Evolutionary conservation across 257 asterid genomes (phyloP), one percentile per base, ranked within the genome.

Genomic region (Misopates orontium): DNA sequence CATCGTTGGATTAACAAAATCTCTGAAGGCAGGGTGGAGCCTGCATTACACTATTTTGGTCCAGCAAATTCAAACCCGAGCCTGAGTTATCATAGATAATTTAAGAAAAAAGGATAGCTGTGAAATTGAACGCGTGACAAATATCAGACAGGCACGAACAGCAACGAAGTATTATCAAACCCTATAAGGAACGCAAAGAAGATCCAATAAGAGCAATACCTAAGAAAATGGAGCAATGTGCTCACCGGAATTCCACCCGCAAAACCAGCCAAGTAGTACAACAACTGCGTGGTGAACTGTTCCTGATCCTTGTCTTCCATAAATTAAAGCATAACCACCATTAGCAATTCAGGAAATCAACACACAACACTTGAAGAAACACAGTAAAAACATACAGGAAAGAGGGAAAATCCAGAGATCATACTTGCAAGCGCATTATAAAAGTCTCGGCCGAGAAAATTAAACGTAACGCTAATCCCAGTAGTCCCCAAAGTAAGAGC

Each of bases 221-320:
- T 84, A 87, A 80, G 67, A 77, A 73, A 84, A 76, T 66, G 84
- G 84, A 82, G 93, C 86, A 71, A 78, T 80, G 82, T 64, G 88
- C 98, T 91, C 91, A 86, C 96, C 95, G 98, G 96, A 75, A 91
- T 87, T 82, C 96, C 98, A 81, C 78, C 78, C 55, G 94, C 97
- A 79, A 90, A 87, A 63, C 72, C 84, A 73, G 80, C 94, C 54
- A 90, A 84, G 77, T 90, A 90, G 73, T 87, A 90, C 63, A 78
- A 40, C 62, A 90, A 73, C 51, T 90, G 97, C 84, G 79, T 85
- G 74, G 88, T 80, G 76, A 90, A 87, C 77, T 85, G 95, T 62
- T 87, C 94, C 70, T 90, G 95, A 55, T 90, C 97, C 86, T 87
- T 90, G 72, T 87, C 96, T 90, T 71, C 68, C 77, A 75, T 20